These are phyloP conservation scores for Ichthyophthirius multifiliis DNA, from an alignment of 169 alveolate genomes.

Conservation along the genomic window DNA sequence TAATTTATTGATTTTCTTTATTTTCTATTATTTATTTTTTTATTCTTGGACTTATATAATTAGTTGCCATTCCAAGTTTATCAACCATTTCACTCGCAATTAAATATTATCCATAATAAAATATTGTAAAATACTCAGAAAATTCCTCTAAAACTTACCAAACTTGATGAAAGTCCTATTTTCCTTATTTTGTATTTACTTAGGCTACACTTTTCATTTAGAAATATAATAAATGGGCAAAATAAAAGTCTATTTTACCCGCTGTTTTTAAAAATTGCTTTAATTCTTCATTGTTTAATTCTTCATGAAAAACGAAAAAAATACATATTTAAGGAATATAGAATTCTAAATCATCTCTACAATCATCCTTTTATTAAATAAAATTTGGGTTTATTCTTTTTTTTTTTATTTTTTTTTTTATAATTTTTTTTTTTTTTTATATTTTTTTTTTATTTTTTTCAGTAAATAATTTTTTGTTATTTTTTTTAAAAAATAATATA, in stretches of 20 bases:
- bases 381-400: slow-evolving; percentile 1
- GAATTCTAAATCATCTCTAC: slow-evolving; percentile 44
- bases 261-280: slow-evolving; percentile 10
- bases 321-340: slow-evolving; percentile 31
- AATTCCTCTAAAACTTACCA: no score
- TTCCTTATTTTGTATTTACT: background rate
- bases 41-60: no score
- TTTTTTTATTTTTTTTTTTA: background rate
- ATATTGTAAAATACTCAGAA: no score
- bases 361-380: background rate
- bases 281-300: slow-evolving; percentile 13
- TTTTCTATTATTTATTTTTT: no score
- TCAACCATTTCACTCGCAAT: no score
- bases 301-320: slow-evolving; percentile 43
- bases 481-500: no score
- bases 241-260: slow-evolving; percentile 20
- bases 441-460: no score
- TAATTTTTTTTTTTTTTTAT: background rate
- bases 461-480: no score
- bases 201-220: slow-evolving; percentile 21
- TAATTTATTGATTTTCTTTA: no score
- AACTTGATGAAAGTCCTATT: slow-evolving; percentile 13
- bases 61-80: no score
- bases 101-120: no score
- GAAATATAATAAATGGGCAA: slow-evolving; percentile 20